phyloP scores from a whole-genome alignment of 2,329 filamentous ascomycete genomes.

The Pleochaeta shiraiana region DNA sequence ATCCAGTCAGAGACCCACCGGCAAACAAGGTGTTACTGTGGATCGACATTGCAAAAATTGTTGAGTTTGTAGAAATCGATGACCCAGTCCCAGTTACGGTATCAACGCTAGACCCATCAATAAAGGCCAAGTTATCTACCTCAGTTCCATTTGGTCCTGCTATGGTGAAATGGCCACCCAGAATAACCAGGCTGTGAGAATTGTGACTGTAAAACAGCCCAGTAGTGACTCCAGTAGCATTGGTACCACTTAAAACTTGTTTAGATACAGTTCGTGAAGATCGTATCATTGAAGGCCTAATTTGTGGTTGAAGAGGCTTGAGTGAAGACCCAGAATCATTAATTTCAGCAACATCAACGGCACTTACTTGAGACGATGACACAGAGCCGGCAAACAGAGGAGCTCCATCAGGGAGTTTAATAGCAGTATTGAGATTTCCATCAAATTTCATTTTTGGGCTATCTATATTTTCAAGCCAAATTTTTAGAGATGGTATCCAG shows the following conservation, averaged over 20 bases:
- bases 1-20: constrained; percentile 60
- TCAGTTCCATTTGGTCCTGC: constrained; percentile 43
- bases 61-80: constrained; percentile 47
- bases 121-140: constrained; percentile 61
- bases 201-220: constrained; percentile 56
- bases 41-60: constrained; percentile 49
- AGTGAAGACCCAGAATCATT: constrained; percentile 23
- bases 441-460: constrained; percentile 40
- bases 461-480: constrained; percentile 72
- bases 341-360: constrained; percentile 51
- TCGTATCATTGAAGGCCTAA: constrained; percentile 20
- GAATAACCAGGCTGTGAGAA: constrained; percentile 58
- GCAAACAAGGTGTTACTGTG: constrained; percentile 51
- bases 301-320: constrained; percentile 34
- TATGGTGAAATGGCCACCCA: constrained; percentile 71
- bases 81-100: constrained; percentile 45
- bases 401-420: constrained; percentile 35
- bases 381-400: constrained; percentile 71
- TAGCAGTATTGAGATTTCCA: constrained; percentile 50
- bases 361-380: constrained; percentile 48
- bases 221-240: constrained; percentile 46
- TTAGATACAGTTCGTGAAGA: background rate
- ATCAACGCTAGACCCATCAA: constrained; percentile 51
- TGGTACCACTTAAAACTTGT: constrained; percentile 16
- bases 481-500: constrained; percentile 68